Base-by-base conservation (phyloP, 495 filamentous ascomycete species). In the Darksidea phi region DNA sequence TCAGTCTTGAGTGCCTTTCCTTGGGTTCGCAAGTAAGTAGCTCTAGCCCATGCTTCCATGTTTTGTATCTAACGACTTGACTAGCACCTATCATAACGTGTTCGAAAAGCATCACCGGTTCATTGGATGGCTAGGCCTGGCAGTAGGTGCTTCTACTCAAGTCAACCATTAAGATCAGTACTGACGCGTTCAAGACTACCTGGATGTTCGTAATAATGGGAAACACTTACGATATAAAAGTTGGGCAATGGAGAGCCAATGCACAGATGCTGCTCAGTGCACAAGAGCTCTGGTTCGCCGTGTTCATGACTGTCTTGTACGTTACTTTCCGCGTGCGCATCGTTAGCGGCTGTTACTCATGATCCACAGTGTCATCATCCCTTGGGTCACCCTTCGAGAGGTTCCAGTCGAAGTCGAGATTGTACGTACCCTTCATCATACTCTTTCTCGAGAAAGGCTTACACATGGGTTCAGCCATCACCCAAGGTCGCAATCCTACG, bases 231-330 rank as follows among this genome's bases (percentile, higher is more conserved):
- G 74, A 78, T 59, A 69, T 75, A 51, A 72, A 69, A 63, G 36
- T 28, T 12, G 70, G 70, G 8, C 54, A 71, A 67, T 78, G 72
- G 71, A 70, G 72, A 48, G 1, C 51, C 46, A 66, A 76, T 32
- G 61, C 74, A n/a, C 49, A 76, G 57, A 65, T 69, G 11, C 57
- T 78, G 36, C 61, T 78, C 64, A 74, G 68, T 64, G 69, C 63
- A 23, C 75, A 78, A 59, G 74, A 78, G 66, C 60, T 78, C 24
- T 78, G 75, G 75, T 76, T 78, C 54, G 75, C 74, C 53, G 68
- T 73, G 11, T 76, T 78, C 66, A 76, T 78, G 70, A 78, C 75
- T 13, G 26, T 76, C 37, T 78, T 78, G 74, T 76, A 69, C 11
- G 72, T 62, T 43, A 15, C 10, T 21, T 10, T 21, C 12, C 51